Conservation (phyloP, 176 grass and related monocot genomes). For the Oryza meridionalis region DNA sequence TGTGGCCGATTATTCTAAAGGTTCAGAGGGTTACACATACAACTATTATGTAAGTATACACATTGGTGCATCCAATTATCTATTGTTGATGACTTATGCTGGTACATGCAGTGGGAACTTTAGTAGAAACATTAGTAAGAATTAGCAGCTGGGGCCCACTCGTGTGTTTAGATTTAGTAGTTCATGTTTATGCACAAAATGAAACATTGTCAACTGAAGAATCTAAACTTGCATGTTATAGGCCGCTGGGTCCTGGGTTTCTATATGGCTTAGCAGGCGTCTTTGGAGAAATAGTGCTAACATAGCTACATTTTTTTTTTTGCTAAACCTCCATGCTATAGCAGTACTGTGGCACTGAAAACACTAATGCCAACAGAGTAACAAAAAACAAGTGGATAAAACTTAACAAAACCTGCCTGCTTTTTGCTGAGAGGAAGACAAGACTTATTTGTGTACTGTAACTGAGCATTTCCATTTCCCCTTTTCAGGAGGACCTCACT, state of each 20-base stretch:
- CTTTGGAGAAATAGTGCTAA: background rate
- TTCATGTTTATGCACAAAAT: conserved; percentile 1
- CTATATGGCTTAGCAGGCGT: background rate
- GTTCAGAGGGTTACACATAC: conserved; percentile 75
- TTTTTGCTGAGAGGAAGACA: background rate
- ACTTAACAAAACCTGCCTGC: background rate
- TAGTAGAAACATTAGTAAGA: conserved; percentile 6
- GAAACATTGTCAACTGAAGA: conserved; percentile 2
- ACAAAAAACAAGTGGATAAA: background rate
- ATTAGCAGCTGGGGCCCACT: background rate
- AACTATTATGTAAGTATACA: conserved; percentile 78
- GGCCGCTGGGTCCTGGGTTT: background rate
- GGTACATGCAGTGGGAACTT: background rate
- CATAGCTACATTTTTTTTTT: background rate
- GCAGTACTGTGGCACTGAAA: background rate
- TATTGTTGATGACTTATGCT: background rate
- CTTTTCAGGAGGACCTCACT: conserved; percentile 80
- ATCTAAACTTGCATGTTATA: background rate
- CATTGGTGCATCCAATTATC: background rate
- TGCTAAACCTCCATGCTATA: background rate
- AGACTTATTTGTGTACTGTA: background rate
- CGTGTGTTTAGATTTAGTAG: background rate
- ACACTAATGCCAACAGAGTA: background rate
- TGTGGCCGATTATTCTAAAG: conserved; percentile 77
- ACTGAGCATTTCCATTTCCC: background rate